Conservation (phyloP, 176 grass and related monocot genomes). For the Zizania latifolia region DNA sequence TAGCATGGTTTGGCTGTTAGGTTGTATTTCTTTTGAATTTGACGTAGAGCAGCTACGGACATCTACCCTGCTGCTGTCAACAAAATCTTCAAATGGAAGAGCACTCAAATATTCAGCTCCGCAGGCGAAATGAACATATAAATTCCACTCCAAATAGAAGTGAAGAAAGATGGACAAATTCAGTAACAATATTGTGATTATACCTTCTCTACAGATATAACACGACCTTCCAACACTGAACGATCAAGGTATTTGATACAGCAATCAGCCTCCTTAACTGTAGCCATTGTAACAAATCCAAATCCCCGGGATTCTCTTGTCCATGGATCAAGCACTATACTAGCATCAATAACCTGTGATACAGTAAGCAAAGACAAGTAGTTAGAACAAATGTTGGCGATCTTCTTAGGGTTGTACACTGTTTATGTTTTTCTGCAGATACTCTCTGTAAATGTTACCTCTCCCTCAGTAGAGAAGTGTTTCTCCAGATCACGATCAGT, state of each 20-base stretch:
- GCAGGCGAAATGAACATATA: constrained; percentile 6
- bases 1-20: constrained; percentile 55
- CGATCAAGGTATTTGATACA: constrained; percentile 79
- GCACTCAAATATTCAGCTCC: constrained; percentile 38
- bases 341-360: constrained; percentile 56
- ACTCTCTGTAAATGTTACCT: constrained; percentile 47
- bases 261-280: constrained; percentile 49
- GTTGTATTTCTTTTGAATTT: constrained; percentile 54
- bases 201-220: constrained; percentile 97
- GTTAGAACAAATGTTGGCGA: not conserved
- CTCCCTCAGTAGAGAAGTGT: constrained; percentile 47
- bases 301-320: constrained; percentile 84
- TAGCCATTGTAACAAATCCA: constrained; percentile 91
- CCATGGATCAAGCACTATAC: constrained; percentile 66
- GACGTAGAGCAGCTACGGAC: constrained; percentile 61
- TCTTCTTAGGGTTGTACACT: not conserved
- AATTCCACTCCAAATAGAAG: constrained; percentile 7
- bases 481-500: constrained; percentile 49
- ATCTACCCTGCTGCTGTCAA: constrained; percentile 69
- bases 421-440: not conserved
- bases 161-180: not conserved
- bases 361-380: not conserved
- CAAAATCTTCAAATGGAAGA: constrained; percentile 53
- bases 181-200: not conserved
- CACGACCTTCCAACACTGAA: constrained; percentile 75